Evolutionary conservation across 2,329 filamentous ascomycete genomes (phyloP).

Genomic region (Blastomyces gilchristii): DNA sequence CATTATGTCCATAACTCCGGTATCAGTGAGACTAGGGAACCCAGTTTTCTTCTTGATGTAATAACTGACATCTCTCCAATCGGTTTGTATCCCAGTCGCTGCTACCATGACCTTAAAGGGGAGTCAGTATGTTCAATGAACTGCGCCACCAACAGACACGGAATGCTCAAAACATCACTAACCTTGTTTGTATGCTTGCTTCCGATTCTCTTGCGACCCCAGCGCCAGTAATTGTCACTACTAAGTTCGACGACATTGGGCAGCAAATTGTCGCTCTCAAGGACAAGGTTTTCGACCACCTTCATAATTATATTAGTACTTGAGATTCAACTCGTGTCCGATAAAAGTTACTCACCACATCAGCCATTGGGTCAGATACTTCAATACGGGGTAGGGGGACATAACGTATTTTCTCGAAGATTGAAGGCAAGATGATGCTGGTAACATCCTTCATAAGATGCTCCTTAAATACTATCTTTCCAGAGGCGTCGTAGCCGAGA

Average conservation of each 20-base stretch:
- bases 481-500: constrained; percentile 75
- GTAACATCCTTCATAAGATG: constrained; percentile 82
- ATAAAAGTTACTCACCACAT: constrained; percentile 44
- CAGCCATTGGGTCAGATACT: constrained; percentile 71
- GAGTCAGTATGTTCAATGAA: constrained; percentile 3
- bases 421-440: constrained; percentile 71
- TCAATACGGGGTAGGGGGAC: constrained; percentile 91
- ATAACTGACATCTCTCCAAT: constrained; percentile 82
- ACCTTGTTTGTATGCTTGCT: constrained; percentile 72
- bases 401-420: constrained; percentile 79
- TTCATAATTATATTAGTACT: constrained; percentile 11
- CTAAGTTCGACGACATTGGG: constrained; percentile 83
- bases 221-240: constrained; percentile 89
- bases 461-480: constrained; percentile 82
- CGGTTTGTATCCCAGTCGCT: constrained; percentile 84
- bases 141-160: neutral
- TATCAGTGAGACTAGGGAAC: constrained; percentile 79
- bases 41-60: constrained; percentile 92
- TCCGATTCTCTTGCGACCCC: constrained; percentile 77
- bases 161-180: constrained; percentile 2
- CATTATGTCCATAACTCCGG: constrained; percentile 77
- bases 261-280: constrained; percentile 94
- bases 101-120: constrained; percentile 56
- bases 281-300: constrained; percentile 82
- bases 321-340: neutral